A percentile compares a stretch with the other conserved stretches of the same genome.
Conservation (phyloP, 1,139 yeast genomes). For the Candida labiduridarum region DNA sequence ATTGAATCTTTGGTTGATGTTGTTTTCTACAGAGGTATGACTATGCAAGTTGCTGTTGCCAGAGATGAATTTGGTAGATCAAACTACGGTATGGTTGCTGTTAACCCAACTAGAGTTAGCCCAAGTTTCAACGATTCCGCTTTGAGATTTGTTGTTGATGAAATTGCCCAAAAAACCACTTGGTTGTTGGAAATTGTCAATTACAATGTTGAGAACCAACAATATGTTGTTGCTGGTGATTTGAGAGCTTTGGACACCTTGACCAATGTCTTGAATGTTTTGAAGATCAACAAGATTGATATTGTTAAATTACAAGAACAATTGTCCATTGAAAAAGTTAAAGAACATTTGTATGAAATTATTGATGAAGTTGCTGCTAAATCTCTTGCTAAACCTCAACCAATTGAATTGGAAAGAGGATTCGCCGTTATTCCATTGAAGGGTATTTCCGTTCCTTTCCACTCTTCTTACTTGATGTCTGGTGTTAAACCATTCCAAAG, state of each 20-base stretch:
- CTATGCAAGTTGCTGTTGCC: constrained; percentile 99
- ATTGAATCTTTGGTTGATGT: constrained; percentile 97
- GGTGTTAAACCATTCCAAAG: constrained; percentile 99
- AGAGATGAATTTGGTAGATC: constrained; percentile 95
- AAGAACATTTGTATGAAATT: constrained; percentile 83
- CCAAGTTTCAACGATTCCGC: constrained; percentile 92
- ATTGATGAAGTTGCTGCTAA: constrained; percentile 81
- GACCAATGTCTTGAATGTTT: constrained; percentile 88
- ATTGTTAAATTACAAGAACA: constrained; percentile 83
- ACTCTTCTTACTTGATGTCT: constrained; percentile 92
- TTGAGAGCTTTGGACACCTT: constrained; percentile 91
- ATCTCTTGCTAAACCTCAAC: constrained; percentile 87
- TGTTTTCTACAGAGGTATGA: constrained; percentile 99
- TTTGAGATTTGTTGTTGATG: constrained; percentile 90
- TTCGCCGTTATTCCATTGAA: constrained; percentile 97
- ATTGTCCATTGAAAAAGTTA: constrained; percentile 84
- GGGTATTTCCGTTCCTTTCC: constrained; percentile 99
- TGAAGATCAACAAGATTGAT: constrained; percentile 92
- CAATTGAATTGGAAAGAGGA: constrained; percentile 95
- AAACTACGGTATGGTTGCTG: constrained; percentile 98
- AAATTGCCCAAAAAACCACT: constrained; percentile 75
- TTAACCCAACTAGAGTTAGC: constrained; percentile 92
- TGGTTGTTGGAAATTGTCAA: constrained; percentile 98
- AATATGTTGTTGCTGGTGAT: constrained; percentile 98
- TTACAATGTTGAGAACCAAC: constrained; percentile 97